phyloP scores from a whole-genome alignment of 1,284 basidiomycete genomes.

The Leccinum subrobustum region DNA sequence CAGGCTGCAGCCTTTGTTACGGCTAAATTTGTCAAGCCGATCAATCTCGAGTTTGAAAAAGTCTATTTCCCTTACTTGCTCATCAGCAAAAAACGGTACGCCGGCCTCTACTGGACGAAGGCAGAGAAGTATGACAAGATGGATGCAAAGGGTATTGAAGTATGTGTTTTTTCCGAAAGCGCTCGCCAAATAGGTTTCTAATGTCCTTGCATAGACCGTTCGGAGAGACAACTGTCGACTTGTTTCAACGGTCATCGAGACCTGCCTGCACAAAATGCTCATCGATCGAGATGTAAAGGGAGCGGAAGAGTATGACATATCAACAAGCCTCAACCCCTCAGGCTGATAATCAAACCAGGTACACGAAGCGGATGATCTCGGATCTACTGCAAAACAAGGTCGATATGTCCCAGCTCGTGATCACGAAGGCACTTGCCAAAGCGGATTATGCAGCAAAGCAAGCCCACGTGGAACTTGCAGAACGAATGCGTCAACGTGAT shows the following conservation, averaged over 20 bases:
- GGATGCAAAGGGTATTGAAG: conserved; percentile 98
- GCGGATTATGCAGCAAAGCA: conserved; percentile 88
- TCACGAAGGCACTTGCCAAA: conserved; percentile 94
- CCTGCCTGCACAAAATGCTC: conserved; percentile 94
- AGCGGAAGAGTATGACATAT: conserved; percentile 74
- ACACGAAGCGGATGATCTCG: conserved; percentile 89
- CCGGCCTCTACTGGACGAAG: conserved; percentile 94
- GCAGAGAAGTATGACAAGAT: conserved; percentile 96
- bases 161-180: conserved; percentile 35
- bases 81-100: conserved; percentile 97
- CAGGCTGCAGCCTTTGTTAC: conserved; percentile 96
- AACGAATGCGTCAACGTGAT: conserved; percentile 92
- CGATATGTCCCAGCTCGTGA: conserved; percentile 97
- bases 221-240: conserved; percentile 94
- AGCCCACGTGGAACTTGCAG: conserved; percentile 92
- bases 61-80: conserved; percentile 96
- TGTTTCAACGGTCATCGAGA: conserved; percentile 94
- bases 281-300: conserved; percentile 91
- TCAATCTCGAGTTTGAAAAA: conserved; percentile 98
- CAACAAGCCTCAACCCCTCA: conserved; percentile 1
- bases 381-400: conserved; percentile 94
- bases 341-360: conserved; percentile 48
- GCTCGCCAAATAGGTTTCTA: background rate
- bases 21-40: conserved; percentile 86
- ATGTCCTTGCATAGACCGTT: conserved; percentile 68